Evolutionary conservation across 441 rosid genomes (phyloP).

Genomic region (Gossypium trilobum): DNA sequence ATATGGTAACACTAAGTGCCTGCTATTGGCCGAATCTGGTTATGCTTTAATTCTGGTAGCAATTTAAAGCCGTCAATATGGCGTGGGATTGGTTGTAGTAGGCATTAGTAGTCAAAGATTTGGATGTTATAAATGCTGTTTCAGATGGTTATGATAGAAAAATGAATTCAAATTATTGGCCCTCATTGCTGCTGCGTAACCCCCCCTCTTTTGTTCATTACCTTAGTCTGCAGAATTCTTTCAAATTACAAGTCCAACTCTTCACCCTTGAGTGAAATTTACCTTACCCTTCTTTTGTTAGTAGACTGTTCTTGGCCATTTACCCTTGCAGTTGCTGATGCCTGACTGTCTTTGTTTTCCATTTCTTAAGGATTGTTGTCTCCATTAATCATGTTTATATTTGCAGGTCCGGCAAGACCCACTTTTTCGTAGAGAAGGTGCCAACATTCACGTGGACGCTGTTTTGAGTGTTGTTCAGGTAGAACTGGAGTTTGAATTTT

Average conservation of each 20-base stretch:
- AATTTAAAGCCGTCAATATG: neutral
- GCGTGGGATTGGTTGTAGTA: neutral
- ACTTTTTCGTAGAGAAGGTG: slow-evolving; percentile 89
- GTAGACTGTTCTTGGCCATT: neutral
- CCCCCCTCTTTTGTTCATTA: neutral
- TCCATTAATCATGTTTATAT: neutral
- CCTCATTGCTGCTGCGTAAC: neutral
- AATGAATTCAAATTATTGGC: neutral
- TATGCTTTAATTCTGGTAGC: neutral
- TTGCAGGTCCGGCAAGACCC: slow-evolving; percentile 87
- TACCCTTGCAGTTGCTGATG: neutral
- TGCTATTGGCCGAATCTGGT: neutral
- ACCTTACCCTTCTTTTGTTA: neutral
- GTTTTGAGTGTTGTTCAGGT: slow-evolving; percentile 84
- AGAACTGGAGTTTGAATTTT: slow-evolving; percentile 3
- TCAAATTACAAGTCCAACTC: neutral
- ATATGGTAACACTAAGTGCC: neutral
- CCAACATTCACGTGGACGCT: slow-evolving; percentile 81
- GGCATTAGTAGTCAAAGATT: neutral
- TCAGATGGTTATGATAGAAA: neutral
- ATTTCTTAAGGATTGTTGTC: neutral
- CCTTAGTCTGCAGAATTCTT: neutral
- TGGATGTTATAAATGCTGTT: neutral
- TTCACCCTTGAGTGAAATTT: neutral
- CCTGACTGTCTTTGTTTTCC: neutral